Evolutionary conservation across 495 filamentous ascomycete genomes (phyloP).

Genomic region (Coniosporium apollinis): DNA sequence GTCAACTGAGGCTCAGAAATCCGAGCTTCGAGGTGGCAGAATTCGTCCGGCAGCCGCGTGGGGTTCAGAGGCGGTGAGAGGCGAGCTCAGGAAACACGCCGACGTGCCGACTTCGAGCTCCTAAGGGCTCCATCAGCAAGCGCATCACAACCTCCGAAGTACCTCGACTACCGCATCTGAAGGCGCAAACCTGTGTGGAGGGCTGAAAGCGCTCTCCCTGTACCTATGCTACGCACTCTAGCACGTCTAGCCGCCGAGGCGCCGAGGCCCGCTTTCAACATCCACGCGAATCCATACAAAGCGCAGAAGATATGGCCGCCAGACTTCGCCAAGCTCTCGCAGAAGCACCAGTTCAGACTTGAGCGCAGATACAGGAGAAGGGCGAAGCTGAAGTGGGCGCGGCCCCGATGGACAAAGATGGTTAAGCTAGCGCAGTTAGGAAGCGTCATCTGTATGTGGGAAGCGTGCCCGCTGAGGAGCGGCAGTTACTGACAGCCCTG

Average conservation of each 20-base stretch:
- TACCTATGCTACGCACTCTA: slow-evolving; percentile 31
- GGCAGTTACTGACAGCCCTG: background rate
- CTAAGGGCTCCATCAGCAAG: no score
- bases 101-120: no score
- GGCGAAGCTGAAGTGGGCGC: slow-evolving; percentile 47
- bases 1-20: no score
- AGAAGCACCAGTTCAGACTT: slow-evolving; percentile 71
- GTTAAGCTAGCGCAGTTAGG: slow-evolving; percentile 54
- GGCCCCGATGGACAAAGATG: slow-evolving; percentile 57
- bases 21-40: no score
- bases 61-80: no score
- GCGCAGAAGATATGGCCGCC: slow-evolving; percentile 88
- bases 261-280: slow-evolving; percentile 11
- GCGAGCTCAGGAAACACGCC: no score
- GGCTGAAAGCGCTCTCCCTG: no score
- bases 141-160: no score
- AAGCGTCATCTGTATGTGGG: slow-evolving; percentile 42
- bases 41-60: no score
- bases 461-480: background rate
- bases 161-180: no score
- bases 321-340: slow-evolving; percentile 64
- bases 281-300: slow-evolving; percentile 41
- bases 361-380: slow-evolving; percentile 41
- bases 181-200: no score
- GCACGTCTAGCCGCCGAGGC: slow-evolving; percentile 20